These are phyloP conservation scores for Hyphopichia homilentoma DNA, from an alignment of 805 yeast genomes.

Conservation along the genomic window DNA sequence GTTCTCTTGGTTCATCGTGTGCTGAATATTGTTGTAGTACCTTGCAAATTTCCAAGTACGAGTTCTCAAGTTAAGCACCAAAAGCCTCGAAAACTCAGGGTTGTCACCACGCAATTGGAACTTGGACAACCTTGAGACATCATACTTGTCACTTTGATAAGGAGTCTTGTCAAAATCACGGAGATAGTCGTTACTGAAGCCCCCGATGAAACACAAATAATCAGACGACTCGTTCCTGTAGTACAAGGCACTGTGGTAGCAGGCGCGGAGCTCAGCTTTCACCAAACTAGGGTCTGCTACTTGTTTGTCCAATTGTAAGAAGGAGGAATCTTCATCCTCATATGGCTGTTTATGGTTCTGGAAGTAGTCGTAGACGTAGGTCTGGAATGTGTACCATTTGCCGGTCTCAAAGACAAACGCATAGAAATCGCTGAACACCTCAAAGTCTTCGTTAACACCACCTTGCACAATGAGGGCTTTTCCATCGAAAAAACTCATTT, in stretches of 20 bases:
- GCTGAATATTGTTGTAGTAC: slow-evolving; percentile 28
- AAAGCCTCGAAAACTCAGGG: slow-evolving; percentile 26
- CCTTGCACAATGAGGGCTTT: slow-evolving; percentile 38
- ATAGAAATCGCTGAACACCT: slow-evolving; percentile 31
- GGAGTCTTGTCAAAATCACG: slow-evolving; percentile 27
- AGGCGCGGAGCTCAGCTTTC: slow-evolving; percentile 40
- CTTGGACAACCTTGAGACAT: slow-evolving; percentile 29
- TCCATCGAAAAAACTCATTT: slow-evolving; percentile 19
- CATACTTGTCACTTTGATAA: slow-evolving; percentile 30
- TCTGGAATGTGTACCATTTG: slow-evolving; percentile 29
- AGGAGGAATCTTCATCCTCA: slow-evolving; percentile 27
- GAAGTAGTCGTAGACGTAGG: slow-evolving; percentile 35
- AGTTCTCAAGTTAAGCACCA: slow-evolving; percentile 34
- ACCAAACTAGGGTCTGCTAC: slow-evolving; percentile 22
- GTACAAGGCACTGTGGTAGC: slow-evolving; percentile 37
- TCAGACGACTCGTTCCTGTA: slow-evolving; percentile 30
- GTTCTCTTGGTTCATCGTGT: slow-evolving; percentile 19
- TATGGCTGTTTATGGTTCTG: slow-evolving; percentile 20
- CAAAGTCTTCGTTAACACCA: slow-evolving; percentile 28
- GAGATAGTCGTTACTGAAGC: slow-evolving; percentile 34
- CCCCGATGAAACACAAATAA: slow-evolving; percentile 37
- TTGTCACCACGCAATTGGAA: slow-evolving; percentile 25
- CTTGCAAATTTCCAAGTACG: slow-evolving; percentile 39
- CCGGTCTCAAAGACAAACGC: slow-evolving; percentile 30
- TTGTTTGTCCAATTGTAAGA: slow-evolving; percentile 19